Conservation (phyloP, 495 filamentous ascomycete species). For the Xylaria bambusicola region DNA sequence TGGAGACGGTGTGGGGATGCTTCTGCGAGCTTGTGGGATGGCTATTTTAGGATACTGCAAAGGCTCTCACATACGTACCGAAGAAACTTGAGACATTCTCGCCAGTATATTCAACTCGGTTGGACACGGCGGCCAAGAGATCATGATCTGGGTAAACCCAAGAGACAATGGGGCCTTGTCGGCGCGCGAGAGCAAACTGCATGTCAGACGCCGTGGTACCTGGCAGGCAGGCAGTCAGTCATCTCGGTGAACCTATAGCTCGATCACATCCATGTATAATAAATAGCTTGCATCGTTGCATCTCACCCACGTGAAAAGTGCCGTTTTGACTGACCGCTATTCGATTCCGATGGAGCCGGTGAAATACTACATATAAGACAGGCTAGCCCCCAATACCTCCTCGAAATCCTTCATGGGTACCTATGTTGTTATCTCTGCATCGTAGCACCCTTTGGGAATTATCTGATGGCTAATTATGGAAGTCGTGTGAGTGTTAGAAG, state of each 20-base stretch:
- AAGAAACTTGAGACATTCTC: not conserved
- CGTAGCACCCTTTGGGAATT: not conserved
- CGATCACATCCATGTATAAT: not conserved
- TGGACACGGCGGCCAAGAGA: not conserved
- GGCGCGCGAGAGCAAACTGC: not conserved
- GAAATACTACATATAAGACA: not conserved
- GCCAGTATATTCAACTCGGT: not conserved
- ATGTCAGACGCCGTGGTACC: not conserved
- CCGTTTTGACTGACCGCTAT: not conserved
- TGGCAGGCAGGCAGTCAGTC: no score
- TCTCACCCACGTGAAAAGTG: not conserved
- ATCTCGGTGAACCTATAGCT: not conserved
- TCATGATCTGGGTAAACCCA: conserved; percentile 6
- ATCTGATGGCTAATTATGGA: conserved; percentile 8
- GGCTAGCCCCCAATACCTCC: not conserved
- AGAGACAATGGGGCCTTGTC: not conserved
- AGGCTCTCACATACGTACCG: not conserved
- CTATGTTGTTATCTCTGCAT: not conserved
- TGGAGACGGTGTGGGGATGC: conserved; percentile 1
- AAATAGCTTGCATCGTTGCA: not conserved
- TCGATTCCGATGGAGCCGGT: not conserved
- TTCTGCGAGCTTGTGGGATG: not conserved
- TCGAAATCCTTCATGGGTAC: not conserved
- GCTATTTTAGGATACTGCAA: not conserved
- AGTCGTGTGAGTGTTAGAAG: not conserved